phyloP scores from a whole-genome alignment of 2,329 filamentous ascomycete genomes.

The Graphium sp. region DNA sequence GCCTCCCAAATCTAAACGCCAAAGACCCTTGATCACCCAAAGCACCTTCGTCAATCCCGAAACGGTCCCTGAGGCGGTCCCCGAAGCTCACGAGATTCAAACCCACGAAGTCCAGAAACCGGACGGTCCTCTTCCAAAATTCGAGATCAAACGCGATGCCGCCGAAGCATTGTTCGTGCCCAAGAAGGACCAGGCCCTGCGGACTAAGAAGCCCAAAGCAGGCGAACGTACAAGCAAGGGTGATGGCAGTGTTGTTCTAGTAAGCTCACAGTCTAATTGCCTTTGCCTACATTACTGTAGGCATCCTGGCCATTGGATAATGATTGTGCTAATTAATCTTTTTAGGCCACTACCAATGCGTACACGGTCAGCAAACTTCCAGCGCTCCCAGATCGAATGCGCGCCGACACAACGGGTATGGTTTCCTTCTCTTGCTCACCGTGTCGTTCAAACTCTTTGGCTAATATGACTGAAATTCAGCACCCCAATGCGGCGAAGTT shows the following conservation, averaged over 20 bases:
- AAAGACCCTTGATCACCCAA: constrained; percentile 38
- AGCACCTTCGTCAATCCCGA: constrained; percentile 38
- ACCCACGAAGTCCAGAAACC: constrained; percentile 41
- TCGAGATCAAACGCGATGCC: constrained; percentile 26
- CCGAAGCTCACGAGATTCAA: too few relatives aligned
- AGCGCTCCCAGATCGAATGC: constrained; percentile 62
- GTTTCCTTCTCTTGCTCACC: constrained; percentile 5
- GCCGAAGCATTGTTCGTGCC: constrained; percentile 22
- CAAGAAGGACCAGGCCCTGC: constrained; percentile 38
- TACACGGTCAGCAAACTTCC: constrained; percentile 78
- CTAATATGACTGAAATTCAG: constrained; percentile 18
- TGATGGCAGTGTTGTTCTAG: constrained; percentile 50
- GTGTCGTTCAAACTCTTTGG: not conserved
- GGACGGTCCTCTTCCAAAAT: constrained; percentile 28
- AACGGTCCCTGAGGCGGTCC: constrained; percentile 30
- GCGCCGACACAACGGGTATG: constrained; percentile 48
- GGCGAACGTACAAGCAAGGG: constrained; percentile 47
- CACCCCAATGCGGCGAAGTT: constrained; percentile 47
- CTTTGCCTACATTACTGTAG: constrained; percentile 6
- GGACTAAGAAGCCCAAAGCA: constrained; percentile 45
- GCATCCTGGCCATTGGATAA: constrained; percentile 5
- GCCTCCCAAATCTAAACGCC: constrained; percentile 47
- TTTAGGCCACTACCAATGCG: constrained; percentile 64
- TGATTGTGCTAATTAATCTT: constrained; percentile 6
- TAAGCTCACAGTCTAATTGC: constrained; percentile 18